Evolutionary conservation across 1,284 basidiomycete genomes (phyloP).

Genomic region (Ganoderma multipileum): DNA sequence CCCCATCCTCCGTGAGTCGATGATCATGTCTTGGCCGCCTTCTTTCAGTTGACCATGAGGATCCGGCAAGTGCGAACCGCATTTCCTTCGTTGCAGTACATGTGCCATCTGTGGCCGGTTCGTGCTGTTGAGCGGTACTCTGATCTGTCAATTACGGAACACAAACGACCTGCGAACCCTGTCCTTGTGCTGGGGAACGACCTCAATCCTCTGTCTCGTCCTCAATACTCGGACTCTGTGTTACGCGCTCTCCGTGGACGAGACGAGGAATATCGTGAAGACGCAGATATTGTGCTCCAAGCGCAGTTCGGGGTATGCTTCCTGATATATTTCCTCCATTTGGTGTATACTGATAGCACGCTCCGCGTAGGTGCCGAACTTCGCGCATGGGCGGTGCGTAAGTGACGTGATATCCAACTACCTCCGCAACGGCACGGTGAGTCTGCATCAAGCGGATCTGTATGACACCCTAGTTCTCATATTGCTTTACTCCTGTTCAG

Average conservation of each 20-base stretch:
- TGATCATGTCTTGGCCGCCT: neutral
- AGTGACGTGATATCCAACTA: neutral
- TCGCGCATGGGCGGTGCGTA: neutral
- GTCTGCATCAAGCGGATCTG: neutral
- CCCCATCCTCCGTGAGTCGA: neutral
- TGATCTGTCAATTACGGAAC: slow-evolving; percentile 14
- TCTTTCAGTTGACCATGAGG: neutral
- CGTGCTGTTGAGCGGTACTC: slow-evolving; percentile 24
- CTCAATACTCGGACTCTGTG: neutral
- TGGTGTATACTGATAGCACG: neutral
- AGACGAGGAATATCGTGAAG: neutral
- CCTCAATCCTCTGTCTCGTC: neutral
- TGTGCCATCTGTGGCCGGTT: slow-evolving; percentile 16
- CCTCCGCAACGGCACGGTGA: neutral
- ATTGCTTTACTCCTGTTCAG: neutral
- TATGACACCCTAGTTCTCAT: neutral
- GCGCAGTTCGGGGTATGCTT: neutral
- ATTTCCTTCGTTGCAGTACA: slow-evolving; percentile 15
- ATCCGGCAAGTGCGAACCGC: slow-evolving; percentile 8
- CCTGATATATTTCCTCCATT: neutral
- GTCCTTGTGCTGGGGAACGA: neutral
- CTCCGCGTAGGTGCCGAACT: neutral
- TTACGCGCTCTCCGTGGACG: neutral
- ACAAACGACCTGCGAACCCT: neutral
- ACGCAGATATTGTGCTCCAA: neutral